phyloP scores from a whole-genome alignment of 208 protist genomes.

The Trypanosoma congolense region DNA sequence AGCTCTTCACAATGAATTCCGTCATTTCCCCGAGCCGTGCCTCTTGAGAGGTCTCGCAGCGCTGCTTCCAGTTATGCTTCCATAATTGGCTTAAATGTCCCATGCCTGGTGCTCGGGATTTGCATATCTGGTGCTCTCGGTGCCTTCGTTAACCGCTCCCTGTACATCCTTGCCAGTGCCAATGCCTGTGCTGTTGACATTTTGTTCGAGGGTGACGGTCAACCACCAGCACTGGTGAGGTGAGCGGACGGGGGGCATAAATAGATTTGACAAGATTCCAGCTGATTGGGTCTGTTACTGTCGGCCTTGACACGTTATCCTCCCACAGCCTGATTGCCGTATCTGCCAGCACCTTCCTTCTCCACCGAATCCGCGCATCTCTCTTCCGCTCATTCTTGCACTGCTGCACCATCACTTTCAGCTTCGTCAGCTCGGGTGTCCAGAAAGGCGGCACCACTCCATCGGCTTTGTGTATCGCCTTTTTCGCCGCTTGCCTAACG shows the following conservation, averaged over 20 bases:
- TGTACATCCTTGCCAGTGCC: neutral
- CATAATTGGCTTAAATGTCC: neutral
- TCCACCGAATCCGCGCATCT: conserved; percentile 6
- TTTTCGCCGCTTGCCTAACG: conserved; percentile 1
- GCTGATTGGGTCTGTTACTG: neutral
- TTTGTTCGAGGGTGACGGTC: neutral
- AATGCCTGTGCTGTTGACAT: conserved; percentile 1
- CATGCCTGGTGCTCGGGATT: neutral
- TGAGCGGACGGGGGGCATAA: conserved; percentile 5
- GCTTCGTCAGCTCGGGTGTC: conserved; percentile 12
- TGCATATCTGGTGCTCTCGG: neutral
- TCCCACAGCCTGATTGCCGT: neutral
- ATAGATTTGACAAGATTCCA: conserved; percentile 8
- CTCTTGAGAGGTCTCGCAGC: neutral
- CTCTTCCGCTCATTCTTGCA: too few species aligned
- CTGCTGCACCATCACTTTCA: too few species aligned
- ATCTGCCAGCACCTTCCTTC: conserved; percentile 7
- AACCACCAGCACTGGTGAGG: neutral
- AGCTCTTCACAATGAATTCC: conserved; percentile 4
- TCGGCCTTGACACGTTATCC: neutral
- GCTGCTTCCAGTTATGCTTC: neutral
- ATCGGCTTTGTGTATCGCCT: neutral
- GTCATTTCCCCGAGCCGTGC: neutral
- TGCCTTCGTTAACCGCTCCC: neutral
- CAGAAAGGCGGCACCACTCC: conserved; percentile 1